Evolutionary conservation across 257 asterid species (phyloP).

Genomic region (Lantana camara): DNA sequence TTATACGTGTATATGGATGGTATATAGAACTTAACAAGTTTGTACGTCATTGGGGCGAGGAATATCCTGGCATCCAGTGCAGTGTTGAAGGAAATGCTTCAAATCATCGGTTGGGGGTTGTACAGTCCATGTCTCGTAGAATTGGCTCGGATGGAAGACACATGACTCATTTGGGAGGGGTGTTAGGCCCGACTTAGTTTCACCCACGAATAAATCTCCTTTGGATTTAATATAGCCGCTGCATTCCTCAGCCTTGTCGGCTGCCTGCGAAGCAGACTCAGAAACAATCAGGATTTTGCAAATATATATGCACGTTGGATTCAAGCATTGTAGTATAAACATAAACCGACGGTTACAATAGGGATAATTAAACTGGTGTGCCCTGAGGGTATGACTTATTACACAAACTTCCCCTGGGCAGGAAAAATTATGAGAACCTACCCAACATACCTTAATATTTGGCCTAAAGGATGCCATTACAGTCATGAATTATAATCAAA

Average conservation of each 20-base stretch:
- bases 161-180: constrained; percentile 32
- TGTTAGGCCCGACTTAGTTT: constrained; percentile 56
- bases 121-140: constrained; percentile 61
- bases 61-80: constrained; percentile 68
- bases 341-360: no score
- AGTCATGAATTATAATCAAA: no score
- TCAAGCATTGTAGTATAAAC: neutral
- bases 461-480: no score
- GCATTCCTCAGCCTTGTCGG: constrained; percentile 58
- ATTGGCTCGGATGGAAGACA: constrained; percentile 58
- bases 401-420: no score
- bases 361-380: no score
- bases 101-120: constrained; percentile 60
- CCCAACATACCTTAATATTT: no score
- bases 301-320: neutral
- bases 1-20: neutral
- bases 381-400: no score
- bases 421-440: no score
- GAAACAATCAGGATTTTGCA: no score
- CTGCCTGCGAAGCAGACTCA: constrained; percentile 75
- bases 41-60: constrained; percentile 47
- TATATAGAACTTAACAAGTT: constrained; percentile 19
- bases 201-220: constrained; percentile 63
- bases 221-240: constrained; percentile 71
- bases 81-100: constrained; percentile 59